A percentile compares a stretch with the other conserved stretches of the same genome.
phyloP scores from a whole-genome alignment of 495 filamentous ascomycete species.

The Xylaria castorea region DNA sequence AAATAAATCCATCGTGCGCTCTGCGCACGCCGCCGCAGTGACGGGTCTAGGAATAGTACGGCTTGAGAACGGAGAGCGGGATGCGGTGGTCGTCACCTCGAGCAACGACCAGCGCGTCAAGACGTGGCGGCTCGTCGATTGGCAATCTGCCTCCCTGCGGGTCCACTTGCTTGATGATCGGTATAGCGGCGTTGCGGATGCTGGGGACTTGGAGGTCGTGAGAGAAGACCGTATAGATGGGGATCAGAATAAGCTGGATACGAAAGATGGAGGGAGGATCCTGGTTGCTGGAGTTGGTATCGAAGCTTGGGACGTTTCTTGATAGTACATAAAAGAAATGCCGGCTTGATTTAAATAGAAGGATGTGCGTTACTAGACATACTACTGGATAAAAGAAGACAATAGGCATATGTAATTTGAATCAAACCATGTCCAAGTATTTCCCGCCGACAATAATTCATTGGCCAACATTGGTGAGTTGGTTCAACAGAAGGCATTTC shows the following conservation, averaged over 20 bases:
- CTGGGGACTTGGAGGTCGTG: constrained; percentile 42
- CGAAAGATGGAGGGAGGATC: constrained; percentile 31
- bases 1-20: constrained; percentile 63
- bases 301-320: constrained; percentile 48
- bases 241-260: constrained; percentile 4
- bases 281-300: constrained; percentile 58
- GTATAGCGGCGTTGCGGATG: constrained; percentile 71
- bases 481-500: too few species aligned
- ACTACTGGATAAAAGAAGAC: neutral
- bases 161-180: constrained; percentile 57
- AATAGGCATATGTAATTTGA: neutral
- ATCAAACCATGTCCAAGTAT: too few species aligned
- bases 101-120: constrained; percentile 86
- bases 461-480: too few species aligned
- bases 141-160: constrained; percentile 34
- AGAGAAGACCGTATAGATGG: neutral
- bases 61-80: constrained; percentile 24
- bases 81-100: constrained; percentile 59
- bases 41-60: constrained; percentile 66
- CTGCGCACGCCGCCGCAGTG: constrained; percentile 82
- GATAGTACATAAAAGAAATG: neutral
- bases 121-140: constrained; percentile 64
- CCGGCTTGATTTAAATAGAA: too few species aligned
- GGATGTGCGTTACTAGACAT: too few species aligned
- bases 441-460: too few species aligned